These are phyloP conservation scores for Zygosaccharomyces bailii DNA, from an alignment of 805 yeast species.

Conservation along the genomic window DNA sequence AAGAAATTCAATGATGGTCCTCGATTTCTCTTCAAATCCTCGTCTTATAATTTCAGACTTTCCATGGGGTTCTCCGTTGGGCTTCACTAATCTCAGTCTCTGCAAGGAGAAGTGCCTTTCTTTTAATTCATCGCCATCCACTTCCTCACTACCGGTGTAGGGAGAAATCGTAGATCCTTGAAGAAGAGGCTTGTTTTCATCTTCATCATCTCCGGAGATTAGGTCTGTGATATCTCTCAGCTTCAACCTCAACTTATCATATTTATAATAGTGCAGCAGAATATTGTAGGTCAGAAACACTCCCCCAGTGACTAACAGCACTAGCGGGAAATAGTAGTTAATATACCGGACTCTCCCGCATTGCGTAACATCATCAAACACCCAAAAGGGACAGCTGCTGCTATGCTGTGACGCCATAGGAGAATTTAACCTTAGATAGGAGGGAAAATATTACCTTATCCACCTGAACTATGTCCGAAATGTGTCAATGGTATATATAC, in stretches of 20 bases:
- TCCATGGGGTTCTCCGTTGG: constrained; percentile 64
- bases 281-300: constrained; percentile 19
- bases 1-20: constrained; percentile 48
- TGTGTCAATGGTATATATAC: background rate
- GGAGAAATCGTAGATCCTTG: constrained; percentile 7
- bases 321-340: constrained; percentile 33
- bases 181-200: constrained; percentile 26
- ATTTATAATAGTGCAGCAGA: constrained; percentile 20
- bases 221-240: constrained; percentile 23
- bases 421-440: background rate
- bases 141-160: constrained; percentile 4
- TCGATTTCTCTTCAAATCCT: constrained; percentile 48
- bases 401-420: background rate
- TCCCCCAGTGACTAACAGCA: constrained; percentile 10
- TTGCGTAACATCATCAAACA: constrained; percentile 56
- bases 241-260: constrained; percentile 17
- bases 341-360: constrained; percentile 47
- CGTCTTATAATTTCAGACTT: constrained; percentile 46
- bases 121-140: constrained; percentile 32
- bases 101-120: constrained; percentile 65
- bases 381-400: constrained; percentile 41
- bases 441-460: background rate
- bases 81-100: constrained; percentile 48
- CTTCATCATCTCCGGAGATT: constrained; percentile 14
- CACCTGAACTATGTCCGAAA: background rate